phyloP scores from a whole-genome alignment of 23 red algal species.

The Porphyridium purpureum region DNA sequence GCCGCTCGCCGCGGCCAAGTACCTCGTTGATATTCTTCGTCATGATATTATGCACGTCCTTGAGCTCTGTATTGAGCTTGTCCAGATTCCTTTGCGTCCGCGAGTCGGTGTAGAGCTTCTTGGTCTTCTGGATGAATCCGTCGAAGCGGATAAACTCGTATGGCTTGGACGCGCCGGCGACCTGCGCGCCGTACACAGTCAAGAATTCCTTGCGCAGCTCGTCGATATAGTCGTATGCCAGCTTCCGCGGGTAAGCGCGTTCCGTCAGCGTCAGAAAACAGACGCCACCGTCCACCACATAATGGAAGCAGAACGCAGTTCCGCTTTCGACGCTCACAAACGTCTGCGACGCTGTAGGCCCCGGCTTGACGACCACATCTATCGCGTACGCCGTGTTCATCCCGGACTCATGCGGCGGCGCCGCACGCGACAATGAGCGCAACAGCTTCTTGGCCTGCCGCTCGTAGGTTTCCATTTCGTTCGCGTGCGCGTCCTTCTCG shows the following conservation, averaged over 20 bases:
- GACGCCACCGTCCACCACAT: slow-evolving; percentile 43
- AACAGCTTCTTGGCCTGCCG: slow-evolving; percentile 71
- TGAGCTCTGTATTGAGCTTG: slow-evolving; percentile 82
- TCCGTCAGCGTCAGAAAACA: slow-evolving; percentile 78
- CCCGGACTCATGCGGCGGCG: neutral
- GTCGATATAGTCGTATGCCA: slow-evolving; percentile 93
- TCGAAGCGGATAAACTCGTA: slow-evolving; percentile 99
- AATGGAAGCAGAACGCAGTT: slow-evolving; percentile 74
- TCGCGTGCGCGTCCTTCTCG: slow-evolving; percentile 76
- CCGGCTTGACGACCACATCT: neutral
- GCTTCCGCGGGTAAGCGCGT: slow-evolving; percentile 56
- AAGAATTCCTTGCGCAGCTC: slow-evolving; percentile 91
- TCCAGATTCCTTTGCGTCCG: slow-evolving; percentile 80
- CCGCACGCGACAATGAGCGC: slow-evolving; percentile 25
- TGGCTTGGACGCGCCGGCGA: slow-evolving; percentile 46
- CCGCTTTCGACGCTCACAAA: slow-evolving; percentile 71
- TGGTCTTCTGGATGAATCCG: slow-evolving; percentile 94
- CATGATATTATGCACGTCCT: slow-evolving; percentile 94
- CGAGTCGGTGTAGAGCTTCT: slow-evolving; percentile 90
- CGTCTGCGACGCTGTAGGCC: neutral
- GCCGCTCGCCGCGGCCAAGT: slow-evolving; percentile 72
- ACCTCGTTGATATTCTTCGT: slow-evolving; percentile 94
- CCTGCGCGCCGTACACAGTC: slow-evolving; percentile 59
- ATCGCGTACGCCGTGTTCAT: neutral
- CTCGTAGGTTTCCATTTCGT: slow-evolving; percentile 64